Conservation (phyloP, 1,284 basidiomycete species). For the Earliella scabrosa region DNA sequence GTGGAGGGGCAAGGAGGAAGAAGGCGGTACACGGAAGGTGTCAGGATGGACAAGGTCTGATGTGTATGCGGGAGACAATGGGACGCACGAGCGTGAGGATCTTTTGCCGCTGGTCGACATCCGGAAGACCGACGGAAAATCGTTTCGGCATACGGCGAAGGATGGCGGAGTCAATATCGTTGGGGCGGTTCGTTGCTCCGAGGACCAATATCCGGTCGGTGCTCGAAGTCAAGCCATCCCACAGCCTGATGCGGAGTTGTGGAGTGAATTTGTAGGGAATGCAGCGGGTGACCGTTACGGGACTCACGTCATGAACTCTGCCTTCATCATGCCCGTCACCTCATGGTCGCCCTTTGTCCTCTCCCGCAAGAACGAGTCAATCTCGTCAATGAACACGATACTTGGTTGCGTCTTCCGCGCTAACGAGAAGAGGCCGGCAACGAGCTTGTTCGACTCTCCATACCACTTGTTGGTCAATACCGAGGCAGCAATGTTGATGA, state of each 20-base stretch:
- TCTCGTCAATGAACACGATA: constrained; percentile 86
- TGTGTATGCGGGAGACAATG: too few relatives aligned
- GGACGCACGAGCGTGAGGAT: constrained; percentile 86
- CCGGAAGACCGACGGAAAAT: constrained; percentile 90
- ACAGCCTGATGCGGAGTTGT: constrained; percentile 82
- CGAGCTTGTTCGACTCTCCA: constrained; percentile 98
- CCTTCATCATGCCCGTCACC: constrained; percentile 99
- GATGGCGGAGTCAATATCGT: constrained; percentile 96
- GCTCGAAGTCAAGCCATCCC: constrained; percentile 95
- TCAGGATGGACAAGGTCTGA: too few relatives aligned
- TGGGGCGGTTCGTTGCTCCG: constrained; percentile 95
- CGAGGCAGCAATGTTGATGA: constrained; percentile 88
- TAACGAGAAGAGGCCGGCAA: constrained; percentile 84
- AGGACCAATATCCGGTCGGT: constrained; percentile 90
- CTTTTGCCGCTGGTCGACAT: constrained; percentile 81
- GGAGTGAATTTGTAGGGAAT: too few relatives aligned
- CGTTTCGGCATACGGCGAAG: constrained; percentile 97
- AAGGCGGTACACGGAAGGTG: neutral
- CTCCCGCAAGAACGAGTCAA: constrained; percentile 91
- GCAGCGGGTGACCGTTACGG: too few relatives aligned
- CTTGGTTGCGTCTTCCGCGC: constrained; percentile 76
- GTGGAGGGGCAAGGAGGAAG: neutral
- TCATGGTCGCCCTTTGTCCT: constrained; percentile 92
- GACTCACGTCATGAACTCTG: constrained; percentile 99
- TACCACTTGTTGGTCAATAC: constrained; percentile 94